Conservation (phyloP, 768 basidiomycete genomes). For the Pisolithus marmoratus region DNA sequence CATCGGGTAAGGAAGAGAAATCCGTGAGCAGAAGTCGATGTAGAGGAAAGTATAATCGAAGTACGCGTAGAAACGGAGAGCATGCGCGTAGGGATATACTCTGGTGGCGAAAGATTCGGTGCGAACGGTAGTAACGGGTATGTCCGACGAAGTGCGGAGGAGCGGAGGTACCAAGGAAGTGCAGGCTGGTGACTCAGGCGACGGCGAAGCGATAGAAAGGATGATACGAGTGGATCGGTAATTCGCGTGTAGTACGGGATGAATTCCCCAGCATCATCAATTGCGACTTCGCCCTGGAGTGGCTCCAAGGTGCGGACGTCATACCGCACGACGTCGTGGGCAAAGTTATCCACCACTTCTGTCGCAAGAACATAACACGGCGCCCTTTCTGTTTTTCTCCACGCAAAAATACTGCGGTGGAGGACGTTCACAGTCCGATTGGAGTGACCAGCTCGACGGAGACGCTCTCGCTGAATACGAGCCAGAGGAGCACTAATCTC, state of each 20-base stretch:
- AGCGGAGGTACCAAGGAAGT: constrained; percentile 50
- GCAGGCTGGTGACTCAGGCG: constrained; percentile 54
- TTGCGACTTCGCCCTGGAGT: constrained; percentile 74
- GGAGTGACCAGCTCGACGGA: constrained; percentile 37
- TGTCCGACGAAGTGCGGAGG: constrained; percentile 53
- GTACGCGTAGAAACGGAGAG: constrained; percentile 76
- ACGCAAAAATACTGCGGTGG: constrained; percentile 82
- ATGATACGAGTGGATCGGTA: constrained; percentile 76
- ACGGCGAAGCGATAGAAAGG: constrained; percentile 67
- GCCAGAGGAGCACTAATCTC: constrained; percentile 87
- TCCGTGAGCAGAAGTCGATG: constrained; percentile 95
- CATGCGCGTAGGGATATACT: constrained; percentile 91
- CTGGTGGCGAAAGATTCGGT: constrained; percentile 80
- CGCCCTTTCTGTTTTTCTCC: constrained; percentile 66
- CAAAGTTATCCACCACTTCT: constrained; percentile 98
- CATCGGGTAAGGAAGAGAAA: constrained; percentile 83
- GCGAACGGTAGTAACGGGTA: constrained; percentile 78
- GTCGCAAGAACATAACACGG: constrained; percentile 92
- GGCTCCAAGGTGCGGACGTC: constrained; percentile 75
- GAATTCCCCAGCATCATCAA: constrained; percentile 80
- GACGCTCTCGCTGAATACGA: constrained; percentile 59
- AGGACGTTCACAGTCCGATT: constrained; percentile 52
- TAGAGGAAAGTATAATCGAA: constrained; percentile 80
- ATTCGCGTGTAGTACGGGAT: constrained; percentile 77
- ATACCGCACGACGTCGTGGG: constrained; percentile 93